Conservation (phyloP, 768 basidiomycete species). For the Collybiopsis confluens region DNA sequence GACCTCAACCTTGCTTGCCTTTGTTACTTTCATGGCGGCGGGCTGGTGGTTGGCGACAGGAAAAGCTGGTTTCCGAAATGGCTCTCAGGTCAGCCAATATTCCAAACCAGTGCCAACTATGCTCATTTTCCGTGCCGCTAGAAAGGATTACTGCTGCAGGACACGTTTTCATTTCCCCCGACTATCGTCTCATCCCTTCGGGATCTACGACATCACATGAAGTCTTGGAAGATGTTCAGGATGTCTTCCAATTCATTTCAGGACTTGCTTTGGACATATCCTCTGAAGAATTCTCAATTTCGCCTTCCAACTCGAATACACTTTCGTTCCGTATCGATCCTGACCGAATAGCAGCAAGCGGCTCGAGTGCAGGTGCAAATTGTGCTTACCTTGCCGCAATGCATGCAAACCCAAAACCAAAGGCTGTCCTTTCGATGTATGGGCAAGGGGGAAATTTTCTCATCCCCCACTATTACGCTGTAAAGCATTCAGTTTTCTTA, state of each 20-base stretch:
- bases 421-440: slow-evolving; percentile 53
- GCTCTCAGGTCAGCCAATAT: slow-evolving; percentile 44
- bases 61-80: slow-evolving; percentile 64
- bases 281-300: slow-evolving; percentile 1
- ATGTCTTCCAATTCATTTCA: slow-evolving; percentile 46
- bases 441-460: slow-evolving; percentile 62
- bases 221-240: slow-evolving; percentile 53
- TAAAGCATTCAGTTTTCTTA: slow-evolving; percentile 1
- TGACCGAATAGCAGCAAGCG: slow-evolving; percentile 45
- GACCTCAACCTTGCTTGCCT: slow-evolving; percentile 19
- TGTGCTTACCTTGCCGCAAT: slow-evolving; percentile 59
- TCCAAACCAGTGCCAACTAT: neutral
- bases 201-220: slow-evolving; percentile 49
- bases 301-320: neutral
- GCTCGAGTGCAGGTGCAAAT: slow-evolving; percentile 59
- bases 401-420: slow-evolving; percentile 50
- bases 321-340: slow-evolving; percentile 34
- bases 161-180: slow-evolving; percentile 55
- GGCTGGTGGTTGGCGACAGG: slow-evolving; percentile 55
- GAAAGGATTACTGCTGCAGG: slow-evolving; percentile 45
- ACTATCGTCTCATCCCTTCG: slow-evolving; percentile 56
- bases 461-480: neutral
- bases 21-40: slow-evolving; percentile 51
- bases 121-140: slow-evolving; percentile 16
- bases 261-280: slow-evolving; percentile 20